Conservation (phyloP, 352 stramenopile species). For the Pythium volutum region DNA sequence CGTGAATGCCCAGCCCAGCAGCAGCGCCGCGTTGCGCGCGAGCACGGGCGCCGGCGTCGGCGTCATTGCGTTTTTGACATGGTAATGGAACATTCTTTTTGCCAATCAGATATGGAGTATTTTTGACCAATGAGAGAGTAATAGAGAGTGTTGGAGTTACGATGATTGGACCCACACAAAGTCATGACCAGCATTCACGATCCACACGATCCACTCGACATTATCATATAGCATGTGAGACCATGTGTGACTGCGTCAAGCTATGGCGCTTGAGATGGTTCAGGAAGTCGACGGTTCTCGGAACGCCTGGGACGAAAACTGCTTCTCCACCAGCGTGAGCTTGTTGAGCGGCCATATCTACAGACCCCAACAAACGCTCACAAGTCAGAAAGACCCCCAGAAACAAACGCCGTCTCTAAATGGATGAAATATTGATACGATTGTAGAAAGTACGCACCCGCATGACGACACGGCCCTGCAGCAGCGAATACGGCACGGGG, state of each 20-base stretch:
- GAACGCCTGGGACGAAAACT: conserved; percentile 51
- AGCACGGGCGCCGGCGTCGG: conserved; percentile 5
- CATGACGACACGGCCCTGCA: conserved; percentile 88
- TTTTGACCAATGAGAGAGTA: background rate
- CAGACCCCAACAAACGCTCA: background rate
- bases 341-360: conserved; percentile 83
- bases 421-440: background rate
- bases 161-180: too few species aligned
- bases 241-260: background rate
- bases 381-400: background rate
- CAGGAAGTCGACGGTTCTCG: conserved; percentile 30
- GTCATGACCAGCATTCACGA: too few species aligned
- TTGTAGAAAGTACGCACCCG: conserved; percentile 42
- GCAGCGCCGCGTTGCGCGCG: conserved; percentile 48
- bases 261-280: background rate
- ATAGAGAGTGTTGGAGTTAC: too few species aligned
- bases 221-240: background rate
- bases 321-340: conserved; percentile 58
- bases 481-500: conserved; percentile 88
- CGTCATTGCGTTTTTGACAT: background rate
- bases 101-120: conserved; percentile 3
- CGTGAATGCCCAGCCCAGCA: conserved; percentile 56
- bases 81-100: background rate
- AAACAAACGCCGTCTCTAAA: background rate
- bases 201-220: background rate